Evolutionary conservation across 129 eudicot species (phyloP).

Genomic region (Centella asiatica): DNA sequence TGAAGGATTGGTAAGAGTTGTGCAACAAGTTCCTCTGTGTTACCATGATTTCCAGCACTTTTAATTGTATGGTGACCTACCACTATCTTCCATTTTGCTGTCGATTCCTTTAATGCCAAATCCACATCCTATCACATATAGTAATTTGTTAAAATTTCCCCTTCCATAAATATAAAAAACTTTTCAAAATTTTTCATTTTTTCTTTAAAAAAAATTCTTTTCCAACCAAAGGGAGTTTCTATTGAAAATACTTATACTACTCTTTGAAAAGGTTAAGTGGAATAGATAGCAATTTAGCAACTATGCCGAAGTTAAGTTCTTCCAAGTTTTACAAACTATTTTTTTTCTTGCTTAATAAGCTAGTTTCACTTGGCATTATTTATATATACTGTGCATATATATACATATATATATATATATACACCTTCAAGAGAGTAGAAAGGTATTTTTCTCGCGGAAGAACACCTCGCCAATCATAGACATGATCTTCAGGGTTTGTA

Average conservation of each 20-base stretch:
- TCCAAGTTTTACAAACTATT: no score
- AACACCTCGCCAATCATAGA: slow-evolving; percentile 78
- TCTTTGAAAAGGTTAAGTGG: no score
- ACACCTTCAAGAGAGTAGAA: slow-evolving; percentile 40
- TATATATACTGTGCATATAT: not conserved
- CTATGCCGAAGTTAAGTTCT: no score
- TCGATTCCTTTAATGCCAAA: slow-evolving; percentile 50
- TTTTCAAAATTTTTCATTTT: not conserved
- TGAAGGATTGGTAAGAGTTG: slow-evolving; percentile 65
- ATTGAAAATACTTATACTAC: no score
- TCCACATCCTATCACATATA: slow-evolving; percentile 45
- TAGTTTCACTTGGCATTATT: no score
- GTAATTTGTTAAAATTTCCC: not conserved
- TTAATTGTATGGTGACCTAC: slow-evolving; percentile 75
- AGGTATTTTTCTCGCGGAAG: slow-evolving; percentile 53
- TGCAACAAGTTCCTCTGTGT: slow-evolving; percentile 54
- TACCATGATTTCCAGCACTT: slow-evolving; percentile 69
- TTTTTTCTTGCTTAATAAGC: no score
- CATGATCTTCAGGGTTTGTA: slow-evolving; percentile 26
- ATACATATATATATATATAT: slow-evolving; percentile 6
- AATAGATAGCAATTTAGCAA: no score
- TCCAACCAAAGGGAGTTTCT: not conserved
- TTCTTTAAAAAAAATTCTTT: not conserved
- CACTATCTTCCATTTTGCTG: slow-evolving; percentile 76
- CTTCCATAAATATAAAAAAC: not conserved